Percentiles rank a stretch among this genome's conserved stretches.
These are phyloP conservation scores for Neurospora crassa DNA, from an alignment of 2,329 filamentous ascomycete genomes.

Conservation along the genomic window DNA sequence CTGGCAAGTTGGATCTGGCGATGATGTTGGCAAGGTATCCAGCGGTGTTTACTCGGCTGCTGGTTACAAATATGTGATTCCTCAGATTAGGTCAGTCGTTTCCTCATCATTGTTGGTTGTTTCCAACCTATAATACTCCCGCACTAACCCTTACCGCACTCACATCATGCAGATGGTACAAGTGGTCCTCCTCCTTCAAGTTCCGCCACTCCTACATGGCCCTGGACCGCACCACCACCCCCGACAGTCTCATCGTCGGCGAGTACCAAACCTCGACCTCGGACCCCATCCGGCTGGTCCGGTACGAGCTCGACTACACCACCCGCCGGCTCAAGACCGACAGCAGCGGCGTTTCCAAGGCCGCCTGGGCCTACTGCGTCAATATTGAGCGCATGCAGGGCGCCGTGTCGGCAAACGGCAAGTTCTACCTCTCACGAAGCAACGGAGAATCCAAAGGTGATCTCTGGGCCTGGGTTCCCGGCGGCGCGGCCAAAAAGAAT, in stretches of 20 bases:
- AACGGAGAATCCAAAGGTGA: constrained; percentile 23
- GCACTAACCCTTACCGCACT: not conserved
- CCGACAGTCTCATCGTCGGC: constrained; percentile 24
- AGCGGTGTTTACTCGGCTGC: constrained; percentile 22
- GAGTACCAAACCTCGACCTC: constrained; percentile 22
- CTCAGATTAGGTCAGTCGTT: constrained; percentile 22
- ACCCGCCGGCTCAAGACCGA: constrained; percentile 19
- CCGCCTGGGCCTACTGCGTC: constrained; percentile 24
- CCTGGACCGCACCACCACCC: constrained; percentile 25
- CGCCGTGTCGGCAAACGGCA: constrained; percentile 21
- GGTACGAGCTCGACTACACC: constrained; percentile 22
- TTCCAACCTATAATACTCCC: not conserved
- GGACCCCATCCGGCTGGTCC: constrained; percentile 21
- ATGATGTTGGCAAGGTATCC: constrained; percentile 23
- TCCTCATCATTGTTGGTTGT: too few relatives aligned
- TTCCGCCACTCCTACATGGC: constrained; percentile 27
- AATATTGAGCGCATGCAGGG: constrained; percentile 25
- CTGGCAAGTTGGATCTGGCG: constrained; percentile 24
- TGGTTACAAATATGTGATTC: constrained; percentile 25
- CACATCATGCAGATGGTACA: constrained; percentile 14
- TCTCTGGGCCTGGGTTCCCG: constrained; percentile 24
- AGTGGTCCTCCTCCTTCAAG: constrained; percentile 17
- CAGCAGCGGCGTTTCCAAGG: constrained; percentile 13
- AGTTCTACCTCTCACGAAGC: constrained; percentile 25
- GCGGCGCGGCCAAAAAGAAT: constrained; percentile 16